Conservation (phyloP, 23 red algal genomes). For the Cyanidium caldarium region DNA sequence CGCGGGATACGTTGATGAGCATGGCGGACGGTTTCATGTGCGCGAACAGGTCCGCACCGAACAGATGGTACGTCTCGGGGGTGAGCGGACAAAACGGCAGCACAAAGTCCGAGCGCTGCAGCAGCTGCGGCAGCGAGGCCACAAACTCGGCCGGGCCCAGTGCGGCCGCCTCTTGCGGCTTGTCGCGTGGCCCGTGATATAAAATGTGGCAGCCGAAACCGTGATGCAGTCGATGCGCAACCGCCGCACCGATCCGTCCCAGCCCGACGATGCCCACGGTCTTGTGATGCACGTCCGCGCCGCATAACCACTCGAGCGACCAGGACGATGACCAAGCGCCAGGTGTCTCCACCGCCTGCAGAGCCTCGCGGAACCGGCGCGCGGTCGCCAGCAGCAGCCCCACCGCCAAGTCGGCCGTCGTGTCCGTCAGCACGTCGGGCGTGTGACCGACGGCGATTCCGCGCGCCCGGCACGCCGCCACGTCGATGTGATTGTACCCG, state of each 20-base stretch:
- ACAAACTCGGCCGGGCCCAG: conserved; percentile 17
- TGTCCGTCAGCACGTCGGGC: conserved; percentile 82
- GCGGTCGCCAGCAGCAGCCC: conserved; percentile 56
- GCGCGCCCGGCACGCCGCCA: conserved; percentile 15
- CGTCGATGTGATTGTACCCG: conserved; percentile 90
- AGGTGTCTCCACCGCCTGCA: conserved; percentile 25
- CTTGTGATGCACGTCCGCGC: conserved; percentile 45
- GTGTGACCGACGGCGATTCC: conserved; percentile 47
- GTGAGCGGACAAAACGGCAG: conserved; percentile 70
- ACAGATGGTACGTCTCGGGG: conserved; percentile 39
- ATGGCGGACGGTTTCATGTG: conserved; percentile 71
- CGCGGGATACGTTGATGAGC: conserved; percentile 68
- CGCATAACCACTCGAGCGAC: conserved; percentile 67
- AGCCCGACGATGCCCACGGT: conserved; percentile 73
- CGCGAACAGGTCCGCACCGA: conserved; percentile 32
- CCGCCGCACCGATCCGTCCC: conserved; percentile 70
- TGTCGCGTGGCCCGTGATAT: conserved; percentile 16
- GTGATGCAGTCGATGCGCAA: conserved; percentile 30
- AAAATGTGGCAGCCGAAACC: conserved; percentile 81
- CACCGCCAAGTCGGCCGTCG: conserved; percentile 65
- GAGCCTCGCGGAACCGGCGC: conserved; percentile 59
- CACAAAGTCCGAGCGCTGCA: conserved; percentile 54
- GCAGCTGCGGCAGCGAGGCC: conserved; percentile 20
- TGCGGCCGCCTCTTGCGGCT: conserved; percentile 9
- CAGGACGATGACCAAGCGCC: conserved; percentile 59